Conservation (phyloP, 176 grass and related monocot species). For the Oryza officinalis region DNA sequence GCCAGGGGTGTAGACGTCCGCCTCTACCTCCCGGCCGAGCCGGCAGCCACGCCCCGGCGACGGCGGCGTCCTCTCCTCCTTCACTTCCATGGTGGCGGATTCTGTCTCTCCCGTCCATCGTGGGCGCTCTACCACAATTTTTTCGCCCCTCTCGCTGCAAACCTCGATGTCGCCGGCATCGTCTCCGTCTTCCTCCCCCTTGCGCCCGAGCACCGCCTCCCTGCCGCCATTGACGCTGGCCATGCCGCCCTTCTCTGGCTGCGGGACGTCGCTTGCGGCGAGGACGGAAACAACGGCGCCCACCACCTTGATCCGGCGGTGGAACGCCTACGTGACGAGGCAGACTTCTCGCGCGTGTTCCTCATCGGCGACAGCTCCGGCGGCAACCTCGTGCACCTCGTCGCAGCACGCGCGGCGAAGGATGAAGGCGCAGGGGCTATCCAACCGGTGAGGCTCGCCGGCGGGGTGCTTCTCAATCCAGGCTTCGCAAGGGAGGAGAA, state of each 20-base stretch:
- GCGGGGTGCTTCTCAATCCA: constrained; percentile 38
- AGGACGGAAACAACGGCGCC: not conserved
- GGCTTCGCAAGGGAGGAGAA: constrained; percentile 30
- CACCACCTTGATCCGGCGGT: not conserved
- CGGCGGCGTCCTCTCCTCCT: constrained; percentile 31
- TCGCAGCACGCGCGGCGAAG: constrained; percentile 39
- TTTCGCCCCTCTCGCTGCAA: constrained; percentile 18
- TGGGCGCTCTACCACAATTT: constrained; percentile 60
- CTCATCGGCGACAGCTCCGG: constrained; percentile 91
- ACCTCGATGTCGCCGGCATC: constrained; percentile 28
- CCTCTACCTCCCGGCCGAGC: constrained; percentile 31
- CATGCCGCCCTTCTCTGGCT: constrained; percentile 46
- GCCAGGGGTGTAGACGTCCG: constrained; percentile 29
- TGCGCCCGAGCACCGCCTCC: constrained; percentile 44
- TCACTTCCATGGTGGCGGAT: constrained; percentile 56
- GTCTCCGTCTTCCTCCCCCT: constrained; percentile 47
- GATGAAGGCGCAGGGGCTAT: not conserved
- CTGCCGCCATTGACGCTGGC: constrained; percentile 13
- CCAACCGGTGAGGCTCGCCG: constrained; percentile 35
- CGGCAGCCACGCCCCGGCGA: not conserved
- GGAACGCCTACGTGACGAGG: not conserved
- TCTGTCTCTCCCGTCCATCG: constrained; percentile 37
- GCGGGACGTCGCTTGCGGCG: constrained; percentile 29
- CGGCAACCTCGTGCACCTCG: constrained; percentile 68
- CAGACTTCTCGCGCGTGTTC: constrained; percentile 70